A percentile compares a stretch with the other conserved stretches of the same genome.
phyloP scores from a whole-genome alignment of 2,329 filamentous ascomycete species.

The Phialophora tarda region DNA sequence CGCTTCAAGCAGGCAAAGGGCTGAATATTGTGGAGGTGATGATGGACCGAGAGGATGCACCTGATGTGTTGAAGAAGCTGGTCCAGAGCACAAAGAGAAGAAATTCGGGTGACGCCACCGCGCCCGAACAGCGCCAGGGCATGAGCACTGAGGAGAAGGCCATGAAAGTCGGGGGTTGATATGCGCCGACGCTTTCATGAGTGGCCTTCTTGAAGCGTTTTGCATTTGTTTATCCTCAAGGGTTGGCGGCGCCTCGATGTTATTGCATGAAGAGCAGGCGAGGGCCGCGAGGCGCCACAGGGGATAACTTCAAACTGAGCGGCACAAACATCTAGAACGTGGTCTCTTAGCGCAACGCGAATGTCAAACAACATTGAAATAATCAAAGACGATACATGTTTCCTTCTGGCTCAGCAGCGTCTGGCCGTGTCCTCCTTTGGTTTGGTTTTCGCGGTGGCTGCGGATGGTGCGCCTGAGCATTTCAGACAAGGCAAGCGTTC shows the following conservation, averaged over 20 bases:
- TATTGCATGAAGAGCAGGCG: background rate
- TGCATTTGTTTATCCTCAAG: background rate
- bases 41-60: slow-evolving; percentile 48
- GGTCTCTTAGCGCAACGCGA: background rate
- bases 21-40: slow-evolving; percentile 52
- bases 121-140: slow-evolving; percentile 12
- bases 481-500: slow-evolving; percentile 12
- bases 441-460: slow-evolving; percentile 1
- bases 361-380: background rate
- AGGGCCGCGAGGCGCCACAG: no score
- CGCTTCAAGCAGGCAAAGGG: slow-evolving; percentile 47
- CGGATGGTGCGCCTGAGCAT: slow-evolving; percentile 7
- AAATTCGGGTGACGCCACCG: slow-evolving; percentile 35
- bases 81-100: slow-evolving; percentile 36
- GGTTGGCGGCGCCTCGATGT: background rate
- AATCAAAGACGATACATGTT: slow-evolving; percentile 1
- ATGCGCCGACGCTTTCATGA: background rate
- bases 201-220: background rate
- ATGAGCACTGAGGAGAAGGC: slow-evolving; percentile 30
- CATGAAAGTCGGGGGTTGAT: slow-evolving; percentile 32
- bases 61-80: slow-evolving; percentile 43
- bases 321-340: slow-evolving; percentile 7
- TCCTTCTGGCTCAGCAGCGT: background rate
- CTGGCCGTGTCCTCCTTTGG: background rate
- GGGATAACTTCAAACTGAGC: background rate